A percentile compares a stretch with the other conserved stretches of the same genome.
Evolutionary conservation across 257 asterid species (phyloP).

Genomic region (Fraxinus cuspidata): DNA sequence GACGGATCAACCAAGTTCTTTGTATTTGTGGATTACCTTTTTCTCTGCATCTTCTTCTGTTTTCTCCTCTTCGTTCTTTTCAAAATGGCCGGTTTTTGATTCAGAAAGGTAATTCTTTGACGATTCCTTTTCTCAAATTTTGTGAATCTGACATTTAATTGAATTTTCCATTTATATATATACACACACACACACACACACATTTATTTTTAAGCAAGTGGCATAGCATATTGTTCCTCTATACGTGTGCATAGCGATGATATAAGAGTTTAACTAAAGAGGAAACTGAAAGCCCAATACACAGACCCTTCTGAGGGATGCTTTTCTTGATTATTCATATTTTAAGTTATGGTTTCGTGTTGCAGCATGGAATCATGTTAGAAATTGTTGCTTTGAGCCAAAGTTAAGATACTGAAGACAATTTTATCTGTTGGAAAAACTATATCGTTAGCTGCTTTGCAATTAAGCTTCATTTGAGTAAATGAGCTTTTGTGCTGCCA

Average conservation of each 20-base stretch:
- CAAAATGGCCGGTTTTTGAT: background rate
- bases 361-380: background rate
- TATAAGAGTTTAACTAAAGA: background rate
- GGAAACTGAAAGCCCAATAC: background rate
- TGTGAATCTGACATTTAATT: background rate
- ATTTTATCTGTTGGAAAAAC: background rate
- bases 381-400: background rate
- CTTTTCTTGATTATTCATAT: background rate
- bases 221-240: background rate
- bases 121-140: background rate
- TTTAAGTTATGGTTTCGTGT: background rate
- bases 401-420: background rate
- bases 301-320: background rate
- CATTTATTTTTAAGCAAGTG: background rate
- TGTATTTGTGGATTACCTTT: slow-evolving; percentile 6
- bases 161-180: background rate
- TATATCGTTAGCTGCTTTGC: background rate
- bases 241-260: background rate
- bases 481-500: background rate
- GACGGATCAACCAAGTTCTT: background rate
- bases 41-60: slow-evolving; percentile 13
- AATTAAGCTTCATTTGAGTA: background rate
- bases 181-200: no score
- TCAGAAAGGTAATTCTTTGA: background rate
- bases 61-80: background rate